phyloP scores from a whole-genome alignment of 2,329 filamentous ascomycete species.

The Trichoderma afroharzianum region DNA sequence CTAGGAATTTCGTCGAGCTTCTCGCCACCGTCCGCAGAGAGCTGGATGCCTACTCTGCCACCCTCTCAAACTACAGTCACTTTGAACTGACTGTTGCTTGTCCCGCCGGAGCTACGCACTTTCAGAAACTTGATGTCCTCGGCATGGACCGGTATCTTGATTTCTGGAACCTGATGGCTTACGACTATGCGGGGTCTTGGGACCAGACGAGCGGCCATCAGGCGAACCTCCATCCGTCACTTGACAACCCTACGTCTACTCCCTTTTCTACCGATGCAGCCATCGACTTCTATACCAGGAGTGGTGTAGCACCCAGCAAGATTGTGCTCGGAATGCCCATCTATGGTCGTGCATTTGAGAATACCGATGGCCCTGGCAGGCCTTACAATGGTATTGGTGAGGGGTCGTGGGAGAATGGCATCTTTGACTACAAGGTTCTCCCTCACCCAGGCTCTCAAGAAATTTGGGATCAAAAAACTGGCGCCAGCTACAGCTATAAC shows the following conservation, averaged over 20 bases:
- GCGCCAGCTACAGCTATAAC: conserved; percentile 78
- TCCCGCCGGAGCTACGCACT: conserved; percentile 61
- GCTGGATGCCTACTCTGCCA: conserved; percentile 54
- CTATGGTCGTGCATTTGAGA: conserved; percentile 81
- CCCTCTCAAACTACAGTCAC: conserved; percentile 43
- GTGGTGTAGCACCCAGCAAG: conserved; percentile 65
- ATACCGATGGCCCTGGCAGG: conserved; percentile 70
- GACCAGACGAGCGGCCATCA: conserved; percentile 69
- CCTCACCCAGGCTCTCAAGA: conserved; percentile 66
- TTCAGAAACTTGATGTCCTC: conserved; percentile 57
- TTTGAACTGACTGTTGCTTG: conserved; percentile 64
- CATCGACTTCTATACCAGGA: conserved; percentile 63
- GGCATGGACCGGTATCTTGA: conserved; percentile 65
- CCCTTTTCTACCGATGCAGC: conserved; percentile 74
- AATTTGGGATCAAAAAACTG: conserved; percentile 56
- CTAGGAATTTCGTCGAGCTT: conserved; percentile 56
- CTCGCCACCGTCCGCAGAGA: conserved; percentile 53
- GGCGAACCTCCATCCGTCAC: conserved; percentile 68
- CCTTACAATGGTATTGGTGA: conserved; percentile 69
- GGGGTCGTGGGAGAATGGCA: conserved; percentile 79
- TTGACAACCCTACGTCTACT: conserved; percentile 57
- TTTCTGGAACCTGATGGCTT: conserved; percentile 83
- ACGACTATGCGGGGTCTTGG: conserved; percentile 86
- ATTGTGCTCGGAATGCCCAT: conserved; percentile 89
- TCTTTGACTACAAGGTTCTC: conserved; percentile 85